Evolutionary conservation across 306 rosid species (phyloP).

Genomic region (Ormosia semicastrata): DNA sequence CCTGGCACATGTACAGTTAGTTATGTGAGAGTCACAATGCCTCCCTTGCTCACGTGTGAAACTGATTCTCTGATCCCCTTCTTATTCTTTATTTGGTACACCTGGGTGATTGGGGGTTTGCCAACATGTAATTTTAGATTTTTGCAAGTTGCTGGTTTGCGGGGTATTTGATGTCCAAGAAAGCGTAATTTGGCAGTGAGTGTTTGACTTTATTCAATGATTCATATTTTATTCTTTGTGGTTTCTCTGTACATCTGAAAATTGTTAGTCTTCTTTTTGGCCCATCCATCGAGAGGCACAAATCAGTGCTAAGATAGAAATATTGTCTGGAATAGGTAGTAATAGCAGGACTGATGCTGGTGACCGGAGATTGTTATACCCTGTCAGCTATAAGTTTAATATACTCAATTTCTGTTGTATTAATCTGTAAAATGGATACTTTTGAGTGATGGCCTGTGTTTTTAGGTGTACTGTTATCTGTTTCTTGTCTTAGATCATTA

Average conservation of each 20-base stretch:
- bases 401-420: constrained; percentile 4
- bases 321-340: neutral
- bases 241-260: neutral
- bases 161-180: neutral
- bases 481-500: constrained; percentile 14
- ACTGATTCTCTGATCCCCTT: too few relatives aligned
- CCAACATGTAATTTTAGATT: neutral
- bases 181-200: neutral
- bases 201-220: neutral
- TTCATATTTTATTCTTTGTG: neutral
- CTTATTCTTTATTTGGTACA: too few relatives aligned
- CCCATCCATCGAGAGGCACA: neutral
- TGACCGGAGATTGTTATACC: neutral
- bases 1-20: too few relatives aligned
- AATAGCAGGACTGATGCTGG: neutral
- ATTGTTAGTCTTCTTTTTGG: constrained; percentile 14
- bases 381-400: neutral
- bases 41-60: too few relatives aligned
- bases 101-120: too few relatives aligned
- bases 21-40: too few relatives aligned
- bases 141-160: neutral
- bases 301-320: neutral
- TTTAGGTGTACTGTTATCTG: neutral
- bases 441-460: neutral
- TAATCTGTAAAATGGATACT: neutral